Evolutionary conservation across 768 basidiomycete genomes (phyloP).

Genomic region (Serendipita sp.): DNA sequence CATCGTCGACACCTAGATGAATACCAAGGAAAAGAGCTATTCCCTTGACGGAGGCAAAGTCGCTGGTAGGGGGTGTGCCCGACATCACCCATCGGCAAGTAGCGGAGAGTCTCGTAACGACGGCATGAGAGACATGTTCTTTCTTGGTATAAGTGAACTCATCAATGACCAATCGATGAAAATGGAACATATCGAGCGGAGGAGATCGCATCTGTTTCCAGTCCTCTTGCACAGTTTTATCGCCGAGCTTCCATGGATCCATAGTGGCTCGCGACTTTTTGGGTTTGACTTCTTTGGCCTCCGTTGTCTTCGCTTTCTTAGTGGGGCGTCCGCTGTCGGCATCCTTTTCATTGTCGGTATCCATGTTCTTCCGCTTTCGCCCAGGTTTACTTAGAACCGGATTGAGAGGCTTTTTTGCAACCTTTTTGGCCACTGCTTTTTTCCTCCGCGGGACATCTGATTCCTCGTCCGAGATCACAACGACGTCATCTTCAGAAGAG

Average conservation of each 20-base stretch:
- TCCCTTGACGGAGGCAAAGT: slow-evolving; percentile 80
- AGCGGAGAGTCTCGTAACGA: slow-evolving; percentile 61
- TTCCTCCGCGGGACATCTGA: neutral
- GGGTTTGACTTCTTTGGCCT: slow-evolving; percentile 15
- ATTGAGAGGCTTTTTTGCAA: neutral
- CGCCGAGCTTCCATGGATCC: slow-evolving; percentile 61
- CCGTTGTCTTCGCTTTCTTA: slow-evolving; percentile 29
- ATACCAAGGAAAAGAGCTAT: slow-evolving; percentile 77
- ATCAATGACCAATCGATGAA: slow-evolving; percentile 75
- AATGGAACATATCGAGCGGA: slow-evolving; percentile 86
- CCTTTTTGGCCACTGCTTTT: neutral
- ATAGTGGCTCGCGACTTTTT: slow-evolving; percentile 14
- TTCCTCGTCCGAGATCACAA: neutral
- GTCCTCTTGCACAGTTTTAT: slow-evolving; percentile 43
- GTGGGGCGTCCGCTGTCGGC: slow-evolving; percentile 27
- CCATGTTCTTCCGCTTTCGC: slow-evolving; percentile 30
- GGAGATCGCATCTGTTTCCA: slow-evolving; percentile 71
- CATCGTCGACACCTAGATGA: slow-evolving; percentile 87
- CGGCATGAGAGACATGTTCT: slow-evolving; percentile 41
- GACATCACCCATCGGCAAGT: slow-evolving; percentile 90
- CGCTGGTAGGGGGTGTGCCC: slow-evolving; percentile 84
- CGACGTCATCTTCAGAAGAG: neutral
- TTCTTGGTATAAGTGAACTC: slow-evolving; percentile 89
- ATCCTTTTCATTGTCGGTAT: slow-evolving; percentile 13
- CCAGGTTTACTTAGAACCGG: slow-evolving; percentile 17